Conservation (phyloP, 192 early-diverging fungal species). For the Entophlyctis luteolus region DNA sequence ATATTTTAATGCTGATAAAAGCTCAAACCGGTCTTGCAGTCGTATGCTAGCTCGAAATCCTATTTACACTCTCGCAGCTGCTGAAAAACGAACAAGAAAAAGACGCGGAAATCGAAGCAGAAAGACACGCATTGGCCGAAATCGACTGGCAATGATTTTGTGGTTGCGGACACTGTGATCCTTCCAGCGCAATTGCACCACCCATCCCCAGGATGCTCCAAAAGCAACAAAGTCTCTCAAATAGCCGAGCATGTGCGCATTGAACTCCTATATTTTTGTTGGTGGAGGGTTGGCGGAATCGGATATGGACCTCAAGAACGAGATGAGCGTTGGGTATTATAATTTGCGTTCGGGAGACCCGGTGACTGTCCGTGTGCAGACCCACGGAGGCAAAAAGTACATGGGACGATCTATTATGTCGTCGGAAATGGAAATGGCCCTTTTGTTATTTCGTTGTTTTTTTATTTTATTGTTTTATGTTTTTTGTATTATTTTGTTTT, state of each 20-base stretch:
- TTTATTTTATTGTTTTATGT: no score
- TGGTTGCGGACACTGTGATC: slow-evolving; percentile 80
- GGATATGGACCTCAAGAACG: slow-evolving; percentile 63
- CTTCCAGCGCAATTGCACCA: slow-evolving; percentile 18
- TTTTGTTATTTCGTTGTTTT: no score
- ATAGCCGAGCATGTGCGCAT: slow-evolving; percentile 94
- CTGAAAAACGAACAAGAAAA: slow-evolving; percentile 73
- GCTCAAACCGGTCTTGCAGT: background rate
- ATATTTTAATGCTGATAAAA: slow-evolving; percentile 67
- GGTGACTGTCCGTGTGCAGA: slow-evolving; percentile 21
- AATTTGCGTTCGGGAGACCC: slow-evolving; percentile 41
- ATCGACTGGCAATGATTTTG: slow-evolving; percentile 99
- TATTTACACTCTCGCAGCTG: slow-evolving; percentile 43
- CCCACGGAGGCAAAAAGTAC: slow-evolving; percentile 28
- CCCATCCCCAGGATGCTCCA: slow-evolving; percentile 17
- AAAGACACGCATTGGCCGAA: slow-evolving; percentile 78
- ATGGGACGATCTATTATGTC: no score
- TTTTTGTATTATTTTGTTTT: no score
- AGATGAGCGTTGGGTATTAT: slow-evolving; percentile 53
- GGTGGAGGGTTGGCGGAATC: slow-evolving; percentile 31
- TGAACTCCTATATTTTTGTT: slow-evolving; percentile 77
- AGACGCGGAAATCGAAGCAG: slow-evolving; percentile 73
- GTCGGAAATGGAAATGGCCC: no score
- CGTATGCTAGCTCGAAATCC: background rate
- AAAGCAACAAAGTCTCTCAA: slow-evolving; percentile 67